A percentile compares a stretch with the other conserved stretches of the same genome.
Evolutionary conservation across 208 protist species (phyloP).

Genomic region (Crithidia bombi): DNA sequence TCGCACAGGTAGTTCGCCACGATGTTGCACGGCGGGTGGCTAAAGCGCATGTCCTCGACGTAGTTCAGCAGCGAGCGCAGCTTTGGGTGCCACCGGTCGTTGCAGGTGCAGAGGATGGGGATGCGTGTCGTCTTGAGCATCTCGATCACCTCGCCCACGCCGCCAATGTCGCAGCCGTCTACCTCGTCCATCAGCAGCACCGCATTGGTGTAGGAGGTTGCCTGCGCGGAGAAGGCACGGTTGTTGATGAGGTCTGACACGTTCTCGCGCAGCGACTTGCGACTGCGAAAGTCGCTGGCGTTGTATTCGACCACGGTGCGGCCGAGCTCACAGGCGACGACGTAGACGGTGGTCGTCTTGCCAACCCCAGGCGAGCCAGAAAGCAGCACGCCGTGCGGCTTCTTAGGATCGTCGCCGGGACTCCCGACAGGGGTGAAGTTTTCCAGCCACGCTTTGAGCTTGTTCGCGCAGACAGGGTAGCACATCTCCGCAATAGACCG

Average conservation of each 20-base stretch:
- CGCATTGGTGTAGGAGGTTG: conserved; percentile 72
- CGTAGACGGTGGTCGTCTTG: conserved; percentile 97
- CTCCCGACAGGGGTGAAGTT: conserved; percentile 78
- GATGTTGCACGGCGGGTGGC: conserved; percentile 83
- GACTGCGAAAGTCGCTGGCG: conserved; percentile 97
- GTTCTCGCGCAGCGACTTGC: conserved; percentile 89
- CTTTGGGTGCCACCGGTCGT: conserved; percentile 96
- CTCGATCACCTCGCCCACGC: conserved; percentile 95
- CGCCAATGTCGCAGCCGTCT: conserved; percentile 99
- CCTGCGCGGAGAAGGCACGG: conserved; percentile 65
- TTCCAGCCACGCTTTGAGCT: conserved; percentile 92
- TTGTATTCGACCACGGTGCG: conserved; percentile 98
- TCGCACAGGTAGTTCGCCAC: conserved; percentile 91
- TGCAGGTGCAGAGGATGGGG: conserved; percentile 99
- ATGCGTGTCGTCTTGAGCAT: conserved; percentile 94
- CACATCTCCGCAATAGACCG: conserved; percentile 88
- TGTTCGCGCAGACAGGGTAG: conserved; percentile 85
- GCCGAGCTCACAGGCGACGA: conserved; percentile 90
- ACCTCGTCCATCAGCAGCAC: conserved; percentile 99
- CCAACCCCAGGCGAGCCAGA: conserved; percentile 98
- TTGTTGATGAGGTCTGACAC: conserved; percentile 82
- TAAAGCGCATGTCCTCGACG: conserved; percentile 96
- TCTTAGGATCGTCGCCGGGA: conserved; percentile 45
- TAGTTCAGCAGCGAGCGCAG: conserved; percentile 95
- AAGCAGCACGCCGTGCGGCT: conserved; percentile 86